A percentile compares a stretch with the other conserved stretches of the same genome.
Conservation (phyloP, 1,284 basidiomycete species). For the Moniliella sp. region DNA sequence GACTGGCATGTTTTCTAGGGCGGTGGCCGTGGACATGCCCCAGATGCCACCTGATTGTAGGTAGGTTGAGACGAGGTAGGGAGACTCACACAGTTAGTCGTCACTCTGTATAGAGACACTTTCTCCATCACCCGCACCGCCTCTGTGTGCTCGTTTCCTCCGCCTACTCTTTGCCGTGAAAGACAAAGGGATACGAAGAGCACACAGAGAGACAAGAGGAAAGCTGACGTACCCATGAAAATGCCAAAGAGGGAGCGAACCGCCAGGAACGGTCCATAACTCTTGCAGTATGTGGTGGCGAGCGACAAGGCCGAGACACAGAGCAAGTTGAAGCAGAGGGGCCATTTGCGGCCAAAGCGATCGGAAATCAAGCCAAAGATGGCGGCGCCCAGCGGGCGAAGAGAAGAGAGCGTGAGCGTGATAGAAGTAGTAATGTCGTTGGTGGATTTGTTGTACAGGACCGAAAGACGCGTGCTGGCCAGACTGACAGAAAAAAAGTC, state of each 20-base stretch:
- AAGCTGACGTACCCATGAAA: no score
- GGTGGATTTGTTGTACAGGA: no score
- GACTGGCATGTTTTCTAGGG: slow-evolving; percentile 70
- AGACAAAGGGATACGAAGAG: no score
- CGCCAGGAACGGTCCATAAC: slow-evolving; percentile 38
- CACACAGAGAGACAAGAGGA: no score
- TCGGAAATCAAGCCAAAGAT: slow-evolving; percentile 43
- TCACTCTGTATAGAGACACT: not conserved
- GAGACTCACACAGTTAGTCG: slow-evolving; percentile 2
- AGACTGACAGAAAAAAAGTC: no score
- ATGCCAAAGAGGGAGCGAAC: slow-evolving; percentile 37
- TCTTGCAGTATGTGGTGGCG: slow-evolving; percentile 41
- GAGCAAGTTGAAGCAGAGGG: slow-evolving; percentile 49
- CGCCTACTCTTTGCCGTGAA: no score
- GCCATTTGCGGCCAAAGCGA: slow-evolving; percentile 78
- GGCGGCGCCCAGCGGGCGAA: slow-evolving; percentile 61
- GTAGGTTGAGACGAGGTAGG: no score
- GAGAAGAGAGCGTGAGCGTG: slow-evolving; percentile 69
- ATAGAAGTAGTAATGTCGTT: no score
- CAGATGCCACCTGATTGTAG: no score
- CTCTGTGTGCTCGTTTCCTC: no score
- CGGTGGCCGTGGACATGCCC: slow-evolving; percentile 36
- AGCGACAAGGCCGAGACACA: slow-evolving; percentile 46
- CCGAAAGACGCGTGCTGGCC: no score
- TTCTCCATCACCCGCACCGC: slow-evolving; percentile 35